Evolutionary conservation across 805 yeast species (phyloP).

Genomic region (Candida xiaguanensis): DNA sequence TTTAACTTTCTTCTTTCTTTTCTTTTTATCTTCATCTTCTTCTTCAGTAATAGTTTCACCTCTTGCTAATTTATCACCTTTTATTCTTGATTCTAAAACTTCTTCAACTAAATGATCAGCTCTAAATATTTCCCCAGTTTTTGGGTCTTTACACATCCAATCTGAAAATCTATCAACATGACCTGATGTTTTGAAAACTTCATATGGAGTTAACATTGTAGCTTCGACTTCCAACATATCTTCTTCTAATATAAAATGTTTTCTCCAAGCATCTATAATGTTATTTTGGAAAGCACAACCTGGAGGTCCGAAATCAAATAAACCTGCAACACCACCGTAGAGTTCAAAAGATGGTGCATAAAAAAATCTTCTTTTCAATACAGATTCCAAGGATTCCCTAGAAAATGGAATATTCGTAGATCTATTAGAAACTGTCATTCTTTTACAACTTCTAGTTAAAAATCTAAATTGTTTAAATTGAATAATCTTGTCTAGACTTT

Average conservation of each 20-base stretch:
- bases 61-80: constrained; percentile 96
- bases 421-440: constrained; percentile 10
- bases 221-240: constrained; percentile 99
- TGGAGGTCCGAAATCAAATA: constrained; percentile 98
- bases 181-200: constrained; percentile 97
- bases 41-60: constrained; percentile 58
- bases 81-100: constrained; percentile 91
- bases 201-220: constrained; percentile 96
- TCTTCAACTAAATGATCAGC: constrained; percentile 98
- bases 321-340: constrained; percentile 97
- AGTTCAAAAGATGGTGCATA: constrained; percentile 97
- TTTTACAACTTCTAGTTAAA: constrained; percentile 1
- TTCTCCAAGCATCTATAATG: constrained; percentile 92
- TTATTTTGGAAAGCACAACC: constrained; percentile 98
- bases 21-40: constrained; percentile 65
- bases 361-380: constrained; percentile 92
- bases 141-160: constrained; percentile 96
- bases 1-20: constrained; percentile 84
- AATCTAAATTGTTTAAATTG: background rate
- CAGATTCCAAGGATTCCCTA: constrained; percentile 87
- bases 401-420: constrained; percentile 46
- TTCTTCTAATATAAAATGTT: constrained; percentile 94
- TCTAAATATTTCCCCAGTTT: constrained; percentile 96
- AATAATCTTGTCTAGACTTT: constrained; percentile 1
- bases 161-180: constrained; percentile 99